Conservation (phyloP, 768 basidiomycete species). For the Guyanaporus albipodus region DNA sequence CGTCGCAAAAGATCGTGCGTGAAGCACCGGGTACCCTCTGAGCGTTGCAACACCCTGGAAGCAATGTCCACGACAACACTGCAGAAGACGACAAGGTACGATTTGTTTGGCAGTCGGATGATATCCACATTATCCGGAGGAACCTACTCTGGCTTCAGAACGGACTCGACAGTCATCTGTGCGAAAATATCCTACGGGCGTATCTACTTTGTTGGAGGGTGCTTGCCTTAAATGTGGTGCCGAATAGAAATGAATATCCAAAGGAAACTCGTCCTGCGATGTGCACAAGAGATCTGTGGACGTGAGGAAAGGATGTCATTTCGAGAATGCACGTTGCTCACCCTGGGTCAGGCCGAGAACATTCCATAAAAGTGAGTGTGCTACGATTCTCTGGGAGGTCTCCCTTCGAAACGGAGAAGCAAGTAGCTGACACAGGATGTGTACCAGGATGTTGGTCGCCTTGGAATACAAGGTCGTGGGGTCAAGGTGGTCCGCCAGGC, state of each 20-base stretch:
- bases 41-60: slow-evolving; percentile 38
- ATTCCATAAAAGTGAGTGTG: slow-evolving; percentile 21
- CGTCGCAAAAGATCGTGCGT: slow-evolving; percentile 45
- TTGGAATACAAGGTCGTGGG: slow-evolving; percentile 49
- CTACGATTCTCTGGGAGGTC: slow-evolving; percentile 15
- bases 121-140: slow-evolving; percentile 32
- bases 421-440: slow-evolving; percentile 40
- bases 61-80: slow-evolving; percentile 44
- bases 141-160: slow-evolving; percentile 29
- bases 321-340: background rate
- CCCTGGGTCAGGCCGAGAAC: slow-evolving; percentile 14
- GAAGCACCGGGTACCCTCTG: slow-evolving; percentile 46
- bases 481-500: slow-evolving; percentile 37
- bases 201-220: slow-evolving; percentile 30
- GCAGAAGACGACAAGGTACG: slow-evolving; percentile 45
- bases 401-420: slow-evolving; percentile 21
- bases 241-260: slow-evolving; percentile 39
- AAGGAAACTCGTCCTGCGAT: slow-evolving; percentile 34
- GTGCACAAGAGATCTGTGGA: slow-evolving; percentile 34
- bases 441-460: slow-evolving; percentile 40
- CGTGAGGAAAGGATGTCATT: slow-evolving; percentile 4
- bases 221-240: slow-evolving; percentile 34
- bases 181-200: slow-evolving; percentile 27
- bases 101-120: slow-evolving; percentile 35
- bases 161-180: background rate